Evolutionary conservation across 352 stramenopile species (phyloP).

Genomic region (Phytophthora agathidicida): DNA sequence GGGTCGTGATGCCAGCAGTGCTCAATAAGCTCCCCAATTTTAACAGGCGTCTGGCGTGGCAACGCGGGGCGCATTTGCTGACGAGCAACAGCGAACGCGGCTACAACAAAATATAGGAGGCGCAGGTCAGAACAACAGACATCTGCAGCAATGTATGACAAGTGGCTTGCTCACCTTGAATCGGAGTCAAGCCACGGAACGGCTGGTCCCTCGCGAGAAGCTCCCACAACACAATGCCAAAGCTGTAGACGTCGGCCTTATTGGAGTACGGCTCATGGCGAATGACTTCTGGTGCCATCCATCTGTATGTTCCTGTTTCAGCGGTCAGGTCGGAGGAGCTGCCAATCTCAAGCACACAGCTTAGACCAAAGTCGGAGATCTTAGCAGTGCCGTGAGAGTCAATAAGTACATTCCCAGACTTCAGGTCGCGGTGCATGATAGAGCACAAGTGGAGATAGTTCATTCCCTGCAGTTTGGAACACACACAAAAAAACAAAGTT

Average conservation of each 20-base stretch:
- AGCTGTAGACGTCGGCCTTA: constrained; percentile 96
- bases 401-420: constrained; percentile 95
- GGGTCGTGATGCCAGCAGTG: constrained; percentile 88
- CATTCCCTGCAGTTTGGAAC: constrained; percentile 76
- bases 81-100: constrained; percentile 84
- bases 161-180: constrained; percentile 65
- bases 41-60: constrained; percentile 80
- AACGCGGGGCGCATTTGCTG: constrained; percentile 87
- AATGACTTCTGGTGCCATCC: constrained; percentile 96
- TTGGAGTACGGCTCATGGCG: constrained; percentile 94
- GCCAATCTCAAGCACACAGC: constrained; percentile 83
- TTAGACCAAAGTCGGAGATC: constrained; percentile 90
- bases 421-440: constrained; percentile 96
- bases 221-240: constrained; percentile 89
- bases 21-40: constrained; percentile 83
- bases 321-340: constrained; percentile 81
- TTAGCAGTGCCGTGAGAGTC: constrained; percentile 85
- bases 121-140: neutral
- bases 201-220: constrained; percentile 86
- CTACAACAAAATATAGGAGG: constrained; percentile 28
- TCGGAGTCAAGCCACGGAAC: constrained; percentile 83
- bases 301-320: constrained; percentile 91
- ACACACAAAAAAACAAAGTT: neutral
- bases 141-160: constrained; percentile 1
- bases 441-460: constrained; percentile 95